A percentile compares a stretch with the other conserved stretches of the same genome.
Evolutionary conservation across 345 rosid genomes (phyloP).

Genomic region (Geranium brycei): DNA sequence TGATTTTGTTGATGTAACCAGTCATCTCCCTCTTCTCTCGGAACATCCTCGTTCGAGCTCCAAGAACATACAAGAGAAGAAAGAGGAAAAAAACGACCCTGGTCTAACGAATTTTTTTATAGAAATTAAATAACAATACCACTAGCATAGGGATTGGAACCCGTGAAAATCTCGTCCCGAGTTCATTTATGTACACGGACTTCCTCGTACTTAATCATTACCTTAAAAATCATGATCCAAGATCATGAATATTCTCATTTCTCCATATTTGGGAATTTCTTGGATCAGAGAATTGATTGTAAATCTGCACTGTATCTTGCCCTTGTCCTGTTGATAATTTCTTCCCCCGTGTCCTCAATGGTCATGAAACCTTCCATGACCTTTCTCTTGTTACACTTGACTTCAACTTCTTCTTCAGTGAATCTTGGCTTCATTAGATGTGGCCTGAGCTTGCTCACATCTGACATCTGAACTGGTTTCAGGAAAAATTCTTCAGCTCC

Average conservation of each 20-base stretch:
- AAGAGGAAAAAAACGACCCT: neutral
- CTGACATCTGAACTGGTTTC: slow-evolving; percentile 42
- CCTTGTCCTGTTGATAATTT: neutral
- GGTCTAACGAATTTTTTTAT: too few species aligned
- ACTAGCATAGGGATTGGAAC: too few species aligned
- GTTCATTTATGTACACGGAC: neutral
- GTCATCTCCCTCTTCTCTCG: neutral
- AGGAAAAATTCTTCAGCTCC: slow-evolving; percentile 51
- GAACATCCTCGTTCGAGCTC: neutral
- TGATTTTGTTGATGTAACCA: neutral
- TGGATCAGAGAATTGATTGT: too few species aligned
- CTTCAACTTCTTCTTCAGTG: neutral
- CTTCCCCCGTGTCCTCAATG: neutral
- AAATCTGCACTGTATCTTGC: neutral
- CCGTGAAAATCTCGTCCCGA: too few species aligned
- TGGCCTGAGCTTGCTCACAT: slow-evolving; percentile 34
- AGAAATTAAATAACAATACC: too few species aligned
- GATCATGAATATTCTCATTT: too few species aligned
- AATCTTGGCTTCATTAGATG: slow-evolving; percentile 19
- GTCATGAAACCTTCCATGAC: neutral
- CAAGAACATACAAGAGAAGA: too few species aligned
- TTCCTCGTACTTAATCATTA: too few species aligned
- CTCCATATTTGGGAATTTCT: too few species aligned
- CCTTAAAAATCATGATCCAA: too few species aligned
- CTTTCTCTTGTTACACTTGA: neutral